phyloP scores from a whole-genome alignment of 352 stramenopile species.

The Phytopythium sindhum region DNA sequence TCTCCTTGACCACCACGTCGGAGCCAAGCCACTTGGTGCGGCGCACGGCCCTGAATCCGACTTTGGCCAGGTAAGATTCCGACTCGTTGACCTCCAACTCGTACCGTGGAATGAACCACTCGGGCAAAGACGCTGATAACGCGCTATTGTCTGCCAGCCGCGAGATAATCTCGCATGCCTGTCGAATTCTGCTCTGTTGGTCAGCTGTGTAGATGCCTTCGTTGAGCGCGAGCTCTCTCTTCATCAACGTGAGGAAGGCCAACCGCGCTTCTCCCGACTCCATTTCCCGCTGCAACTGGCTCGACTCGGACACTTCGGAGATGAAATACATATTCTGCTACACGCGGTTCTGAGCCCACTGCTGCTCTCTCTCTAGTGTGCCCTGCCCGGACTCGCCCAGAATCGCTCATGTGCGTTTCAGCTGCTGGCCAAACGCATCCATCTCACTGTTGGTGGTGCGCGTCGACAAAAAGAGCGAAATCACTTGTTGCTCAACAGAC shows the following conservation, averaged over 20 bases:
- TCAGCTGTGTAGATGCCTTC: neutral
- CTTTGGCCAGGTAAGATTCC: neutral
- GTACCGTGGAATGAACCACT: slow-evolving; percentile 5
- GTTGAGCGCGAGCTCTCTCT: neutral
- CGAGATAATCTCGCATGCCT: slow-evolving; percentile 2
- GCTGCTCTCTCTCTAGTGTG: neutral
- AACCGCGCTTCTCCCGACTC: neutral
- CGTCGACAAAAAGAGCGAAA: too few species aligned
- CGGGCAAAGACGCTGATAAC: too few species aligned
- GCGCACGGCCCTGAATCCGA: neutral
- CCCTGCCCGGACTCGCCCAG: neutral
- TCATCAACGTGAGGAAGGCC: neutral
- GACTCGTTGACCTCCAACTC: neutral
- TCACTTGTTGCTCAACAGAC: neutral
- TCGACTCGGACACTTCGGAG: neutral
- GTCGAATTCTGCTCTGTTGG: neutral
- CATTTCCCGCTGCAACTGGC: neutral
- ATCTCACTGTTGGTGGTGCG: too few species aligned
- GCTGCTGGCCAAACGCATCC: too few species aligned
- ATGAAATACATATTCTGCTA: neutral
- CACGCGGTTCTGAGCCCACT: neutral
- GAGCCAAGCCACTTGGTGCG: neutral
- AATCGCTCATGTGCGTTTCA: too few species aligned
- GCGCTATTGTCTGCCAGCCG: too few species aligned
- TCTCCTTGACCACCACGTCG: slow-evolving; percentile 1